A percentile compares a stretch with the other conserved stretches of the same genome.
Evolutionary conservation across 2,329 filamentous ascomycete species (phyloP).

Genomic region (Colletotrichum tropicale): DNA sequence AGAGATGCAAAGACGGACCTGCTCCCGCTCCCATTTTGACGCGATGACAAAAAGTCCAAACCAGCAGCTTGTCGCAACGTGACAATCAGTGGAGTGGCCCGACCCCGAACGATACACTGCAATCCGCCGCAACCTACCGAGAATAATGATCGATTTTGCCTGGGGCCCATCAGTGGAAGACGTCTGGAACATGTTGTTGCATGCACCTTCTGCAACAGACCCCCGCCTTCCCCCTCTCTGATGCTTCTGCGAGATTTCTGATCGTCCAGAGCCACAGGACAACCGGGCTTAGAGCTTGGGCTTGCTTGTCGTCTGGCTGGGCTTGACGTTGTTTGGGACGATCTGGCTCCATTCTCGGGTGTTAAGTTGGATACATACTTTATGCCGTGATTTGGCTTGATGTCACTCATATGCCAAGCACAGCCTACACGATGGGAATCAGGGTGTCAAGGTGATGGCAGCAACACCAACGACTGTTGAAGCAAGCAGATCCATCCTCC

Average conservation of each 20-base stretch:
- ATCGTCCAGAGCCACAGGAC: not conserved
- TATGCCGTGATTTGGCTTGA: not conserved
- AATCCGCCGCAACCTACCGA: constrained; percentile 7
- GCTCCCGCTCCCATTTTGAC: not conserved
- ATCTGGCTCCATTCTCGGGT: not conserved
- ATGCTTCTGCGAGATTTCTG: not conserved
- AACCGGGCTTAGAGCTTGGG: not conserved
- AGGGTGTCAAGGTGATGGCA: not conserved
- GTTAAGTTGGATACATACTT: not conserved
- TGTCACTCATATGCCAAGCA: not conserved
- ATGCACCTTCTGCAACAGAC: not conserved
- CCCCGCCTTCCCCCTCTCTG: not conserved
- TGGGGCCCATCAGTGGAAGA: constrained; percentile 9
- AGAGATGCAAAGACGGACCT: not conserved
- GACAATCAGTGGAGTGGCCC: constrained; percentile 12
- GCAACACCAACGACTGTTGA: not conserved
- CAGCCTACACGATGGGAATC: not conserved
- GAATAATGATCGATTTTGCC: not conserved
- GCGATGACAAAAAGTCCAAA: not conserved
- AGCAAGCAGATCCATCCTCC: not conserved
- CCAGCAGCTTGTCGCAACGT: constrained; percentile 7
- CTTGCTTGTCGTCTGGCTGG: not conserved
- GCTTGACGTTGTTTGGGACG: not conserved
- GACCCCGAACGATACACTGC: not conserved
- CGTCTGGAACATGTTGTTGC: constrained; percentile 9